Conservation (phyloP, 2,329 filamentous ascomycete species). For the Pleurostoma richardsiae region DNA sequence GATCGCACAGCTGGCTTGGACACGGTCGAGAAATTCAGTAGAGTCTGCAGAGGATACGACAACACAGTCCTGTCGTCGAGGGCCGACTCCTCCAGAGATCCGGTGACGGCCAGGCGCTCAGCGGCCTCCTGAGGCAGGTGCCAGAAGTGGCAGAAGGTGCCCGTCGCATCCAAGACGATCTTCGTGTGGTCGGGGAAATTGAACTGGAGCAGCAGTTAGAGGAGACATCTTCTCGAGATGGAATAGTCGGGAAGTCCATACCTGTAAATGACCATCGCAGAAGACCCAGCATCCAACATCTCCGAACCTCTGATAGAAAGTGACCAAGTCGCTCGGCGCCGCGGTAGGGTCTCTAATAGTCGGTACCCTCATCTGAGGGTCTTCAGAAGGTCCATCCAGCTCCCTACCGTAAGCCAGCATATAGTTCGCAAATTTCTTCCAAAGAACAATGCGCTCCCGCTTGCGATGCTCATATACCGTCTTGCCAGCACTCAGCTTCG, state of each 20-base stretch:
- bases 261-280: slow-evolving; percentile 72
- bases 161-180: slow-evolving; percentile 69
- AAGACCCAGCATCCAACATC: slow-evolving; percentile 81
- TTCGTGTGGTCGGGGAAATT: slow-evolving; percentile 90
- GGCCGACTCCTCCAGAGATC: slow-evolving; percentile 65
- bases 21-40: slow-evolving; percentile 60
- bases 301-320: slow-evolving; percentile 76
- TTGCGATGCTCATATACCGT: slow-evolving; percentile 62
- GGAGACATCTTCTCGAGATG: background rate
- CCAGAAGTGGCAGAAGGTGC: slow-evolving; percentile 74
- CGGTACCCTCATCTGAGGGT: slow-evolving; percentile 33
- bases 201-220: slow-evolving; percentile 43
- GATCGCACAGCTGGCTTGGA: slow-evolving; percentile 34
- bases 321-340: slow-evolving; percentile 57
- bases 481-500: slow-evolving; percentile 57
- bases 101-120: slow-evolving; percentile 56
- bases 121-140: slow-evolving; percentile 69
- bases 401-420: slow-evolving; percentile 72
- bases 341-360: slow-evolving; percentile 32
- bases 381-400: slow-evolving; percentile 49
- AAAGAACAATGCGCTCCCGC: slow-evolving; percentile 60
- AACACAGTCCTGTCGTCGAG: slow-evolving; percentile 67
- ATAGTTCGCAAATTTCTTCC: slow-evolving; percentile 72
- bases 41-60: slow-evolving; percentile 66
- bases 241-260: slow-evolving; percentile 28